A percentile compares a stretch with the other conserved stretches of the same genome.
Conservation (phyloP, 106 monocot genomes). For the Dendrobium chrysotoxum region DNA sequence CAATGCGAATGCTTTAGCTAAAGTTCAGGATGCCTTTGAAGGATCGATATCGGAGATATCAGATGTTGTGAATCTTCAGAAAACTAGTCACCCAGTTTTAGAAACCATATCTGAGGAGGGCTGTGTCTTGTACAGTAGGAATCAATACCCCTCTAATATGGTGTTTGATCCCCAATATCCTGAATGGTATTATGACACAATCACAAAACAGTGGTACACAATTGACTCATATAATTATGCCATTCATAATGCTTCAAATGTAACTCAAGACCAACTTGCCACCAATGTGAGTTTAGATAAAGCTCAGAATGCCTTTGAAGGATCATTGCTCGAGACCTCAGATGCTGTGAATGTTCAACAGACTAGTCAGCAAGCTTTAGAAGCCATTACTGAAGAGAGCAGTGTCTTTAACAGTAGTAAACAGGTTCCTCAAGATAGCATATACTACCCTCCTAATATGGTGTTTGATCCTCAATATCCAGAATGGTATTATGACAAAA, state of each 20-base stretch:
- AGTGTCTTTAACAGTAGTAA: conserved; percentile 8
- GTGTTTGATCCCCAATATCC: conserved; percentile 93
- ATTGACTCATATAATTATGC: conserved; percentile 72
- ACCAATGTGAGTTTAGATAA: conserved; percentile 9
- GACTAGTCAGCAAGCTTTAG: conserved; percentile 28
- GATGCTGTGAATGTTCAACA: conserved; percentile 46
- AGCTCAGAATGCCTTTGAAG: conserved; percentile 5
- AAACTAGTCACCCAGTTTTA: conserved; percentile 27
- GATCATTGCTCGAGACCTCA: conserved; percentile 14
- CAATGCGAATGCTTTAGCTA: conserved; percentile 6
- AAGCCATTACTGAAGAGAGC: conserved; percentile 44
- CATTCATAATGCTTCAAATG: conserved; percentile 13
- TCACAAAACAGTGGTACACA: conserved; percentile 67
- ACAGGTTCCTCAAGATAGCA: conserved; percentile 27
- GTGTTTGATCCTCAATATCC: conserved; percentile 93
- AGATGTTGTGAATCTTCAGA: conserved; percentile 31
- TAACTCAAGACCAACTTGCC: conserved; percentile 15
- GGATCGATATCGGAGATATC: conserved; percentile 17
- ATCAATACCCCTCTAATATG: conserved; percentile 83
- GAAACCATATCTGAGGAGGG: conserved; percentile 49
- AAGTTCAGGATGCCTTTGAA: conserved; percentile 2
- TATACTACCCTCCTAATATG: conserved; percentile 86
- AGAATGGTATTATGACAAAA: conserved; percentile 92
- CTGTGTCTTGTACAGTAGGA: conserved; percentile 22
- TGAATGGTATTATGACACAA: conserved; percentile 91